Percentiles rank a stretch among this genome's conserved stretches.
Conservation (phyloP, 2,329 filamentous ascomycete genomes). For the Thyridium curvatum region DNA sequence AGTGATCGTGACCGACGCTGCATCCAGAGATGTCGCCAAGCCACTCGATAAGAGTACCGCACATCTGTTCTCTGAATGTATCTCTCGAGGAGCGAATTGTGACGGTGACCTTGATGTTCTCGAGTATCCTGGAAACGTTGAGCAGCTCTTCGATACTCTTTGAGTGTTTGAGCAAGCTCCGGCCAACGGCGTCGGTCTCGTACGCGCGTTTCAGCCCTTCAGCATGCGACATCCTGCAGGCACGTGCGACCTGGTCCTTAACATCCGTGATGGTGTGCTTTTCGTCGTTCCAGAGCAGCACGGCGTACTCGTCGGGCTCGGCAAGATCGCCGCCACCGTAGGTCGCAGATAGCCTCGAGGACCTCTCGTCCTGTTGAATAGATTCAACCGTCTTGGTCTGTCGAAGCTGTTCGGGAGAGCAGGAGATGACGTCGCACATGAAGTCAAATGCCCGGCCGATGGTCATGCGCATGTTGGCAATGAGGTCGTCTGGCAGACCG, state of each 20-base stretch:
- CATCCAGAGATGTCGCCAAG: slow-evolving; percentile 87
- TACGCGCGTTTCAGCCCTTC: slow-evolving; percentile 72
- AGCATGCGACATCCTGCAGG: slow-evolving; percentile 65
- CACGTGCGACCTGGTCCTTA: slow-evolving; percentile 79
- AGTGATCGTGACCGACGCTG: slow-evolving; percentile 71
- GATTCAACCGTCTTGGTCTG: slow-evolving; percentile 76
- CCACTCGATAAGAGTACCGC: slow-evolving; percentile 96
- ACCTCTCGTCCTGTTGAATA: slow-evolving; percentile 74
- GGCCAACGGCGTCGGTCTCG: slow-evolving; percentile 83
- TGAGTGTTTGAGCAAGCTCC: slow-evolving; percentile 76
- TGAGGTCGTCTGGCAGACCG: slow-evolving; percentile 66
- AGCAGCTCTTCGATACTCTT: slow-evolving; percentile 68
- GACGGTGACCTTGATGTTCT: slow-evolving; percentile 92
- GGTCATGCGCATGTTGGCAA: slow-evolving; percentile 75
- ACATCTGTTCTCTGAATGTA: slow-evolving; percentile 97
- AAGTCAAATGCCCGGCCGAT: slow-evolving; percentile 85
- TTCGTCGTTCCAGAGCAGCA: slow-evolving; percentile 96
- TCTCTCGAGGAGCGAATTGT: slow-evolving; percentile 91
- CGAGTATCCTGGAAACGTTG: slow-evolving; percentile 75
- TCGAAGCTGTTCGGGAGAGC: slow-evolving; percentile 90
- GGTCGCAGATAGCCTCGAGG: slow-evolving; percentile 68
- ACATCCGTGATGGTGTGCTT: slow-evolving; percentile 96
- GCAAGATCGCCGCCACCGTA: slow-evolving; percentile 67
- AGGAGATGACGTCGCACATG: slow-evolving; percentile 95
- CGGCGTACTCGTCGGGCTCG: slow-evolving; percentile 67